Base-by-base conservation (phyloP, 768 basidiomycete genomes). In the Mycena filopes region DNA sequence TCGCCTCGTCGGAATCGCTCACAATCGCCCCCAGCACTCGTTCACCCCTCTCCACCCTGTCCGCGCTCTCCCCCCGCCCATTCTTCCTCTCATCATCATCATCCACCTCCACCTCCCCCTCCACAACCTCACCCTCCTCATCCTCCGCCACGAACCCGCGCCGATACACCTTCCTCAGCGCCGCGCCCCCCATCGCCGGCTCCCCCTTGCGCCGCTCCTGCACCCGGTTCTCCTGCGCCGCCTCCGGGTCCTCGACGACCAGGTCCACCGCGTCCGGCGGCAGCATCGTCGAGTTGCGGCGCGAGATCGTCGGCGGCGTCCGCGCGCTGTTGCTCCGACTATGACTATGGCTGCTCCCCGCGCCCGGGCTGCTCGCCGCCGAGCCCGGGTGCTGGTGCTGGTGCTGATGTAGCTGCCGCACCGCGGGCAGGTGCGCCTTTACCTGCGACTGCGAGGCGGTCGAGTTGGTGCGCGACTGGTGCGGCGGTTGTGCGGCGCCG, bases 211-310 rank as follows among this genome's bases (percentile, higher is more conserved):
- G 75, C 41, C 89, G 79, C 66, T 90, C 88, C 46, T 83, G 80
- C 60, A 23, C 53, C 18, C 54, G 38, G 20, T 49, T 10, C 55
- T 84, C 82, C 65, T 86, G 82, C 31, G 83, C 86, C 4, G 88
- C 87, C 10, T 80, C 73, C 10, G 74, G 65, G 71, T 90, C 91
- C 71, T 93, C 92, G 0, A 96, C 88, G 6, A 98, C 85, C 20
- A 99, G 82, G 72, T 99, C 97, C 2, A 98, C 90, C 1, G 96
- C 96, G 67, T 98, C 92, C 2, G 87, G 83, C 16, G 86, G 85
- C 15, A 88, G 76, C 13, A 73, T 74, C 69, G 81, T 74, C 69
- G 81, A 80, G 45, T 66, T 77, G 12, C 63, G 73, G 28, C 77
- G 77, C 48, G 82, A 79, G 28, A n/a, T 8, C 5, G 73, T 72